Percentiles rank a stretch among this genome's conserved stretches.
These are phyloP conservation scores for Schwanniomyces yamadae DNA, from an alignment of 805 yeast genomes.

Conservation along the genomic window DNA sequence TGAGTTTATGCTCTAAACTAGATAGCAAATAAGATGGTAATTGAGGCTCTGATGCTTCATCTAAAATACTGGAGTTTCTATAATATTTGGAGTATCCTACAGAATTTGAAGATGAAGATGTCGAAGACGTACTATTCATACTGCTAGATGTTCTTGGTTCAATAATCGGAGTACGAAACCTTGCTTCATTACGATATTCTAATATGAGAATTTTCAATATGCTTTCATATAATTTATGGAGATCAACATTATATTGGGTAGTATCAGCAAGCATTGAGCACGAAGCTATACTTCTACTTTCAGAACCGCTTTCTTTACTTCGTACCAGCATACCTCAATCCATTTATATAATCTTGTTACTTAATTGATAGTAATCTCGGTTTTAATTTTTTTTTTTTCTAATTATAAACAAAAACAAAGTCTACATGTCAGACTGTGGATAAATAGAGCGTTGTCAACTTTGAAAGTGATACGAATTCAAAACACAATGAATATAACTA, in stretches of 20 bases:
- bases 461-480: background rate
- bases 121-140: background rate
- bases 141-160: background rate
- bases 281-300: conserved; percentile 27
- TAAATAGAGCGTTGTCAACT: background rate
- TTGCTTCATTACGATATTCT: conserved; percentile 62
- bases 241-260: conserved; percentile 19
- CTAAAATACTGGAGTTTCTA: conserved; percentile 22
- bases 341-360: background rate
- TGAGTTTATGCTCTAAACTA: conserved; percentile 41
- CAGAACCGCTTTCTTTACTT: conserved; percentile 9
- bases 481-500: background rate
- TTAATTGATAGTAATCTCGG: conserved; percentile 1
- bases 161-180: conserved; percentile 44
- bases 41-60: conserved; percentile 27
- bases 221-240: conserved; percentile 44
- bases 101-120: background rate
- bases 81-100: conserved; percentile 10
- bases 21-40: conserved; percentile 38
- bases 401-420: no score
- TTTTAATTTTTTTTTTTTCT: background rate
- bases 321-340: conserved; percentile 8
- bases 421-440: no score
- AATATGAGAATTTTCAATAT: conserved; percentile 55
- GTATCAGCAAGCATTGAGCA: conserved; percentile 17